These are phyloP conservation scores for Echinochloa phyllopogon DNA, from an alignment of 176 grass and related monocot genomes.

Conservation along the genomic window DNA sequence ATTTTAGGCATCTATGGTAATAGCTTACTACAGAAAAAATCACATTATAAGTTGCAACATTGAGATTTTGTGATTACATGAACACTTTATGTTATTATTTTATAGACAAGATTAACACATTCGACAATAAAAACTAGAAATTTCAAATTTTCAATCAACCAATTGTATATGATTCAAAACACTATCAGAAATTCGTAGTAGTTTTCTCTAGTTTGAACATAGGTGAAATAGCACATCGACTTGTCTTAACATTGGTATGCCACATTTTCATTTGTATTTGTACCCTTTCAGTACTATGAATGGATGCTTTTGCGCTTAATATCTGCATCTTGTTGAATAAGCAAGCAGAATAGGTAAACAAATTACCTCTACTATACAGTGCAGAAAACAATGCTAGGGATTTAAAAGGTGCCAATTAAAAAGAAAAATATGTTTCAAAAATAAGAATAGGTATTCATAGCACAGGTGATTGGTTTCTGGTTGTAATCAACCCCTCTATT, in stretches of 20 bases:
- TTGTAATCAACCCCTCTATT: no score
- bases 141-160: neutral
- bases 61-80: neutral
- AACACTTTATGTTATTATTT: neutral
- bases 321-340: constrained; percentile 13
- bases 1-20: constrained; percentile 9
- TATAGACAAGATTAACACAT: neutral
- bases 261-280: neutral
- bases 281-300: neutral
- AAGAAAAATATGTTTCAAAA: neutral
- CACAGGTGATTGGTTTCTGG: no score
- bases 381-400: neutral
- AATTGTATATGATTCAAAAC: neutral
- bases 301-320: constrained; percentile 13
- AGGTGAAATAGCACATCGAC: neutral
- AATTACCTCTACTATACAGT: neutral
- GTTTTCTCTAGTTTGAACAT: neutral
- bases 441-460: neutral
- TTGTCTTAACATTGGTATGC: constrained; percentile 1
- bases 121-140: neutral
- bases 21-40: neutral
- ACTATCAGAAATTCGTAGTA: neutral
- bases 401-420: neutral
- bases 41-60: constrained; percentile 21
- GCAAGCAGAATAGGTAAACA: neutral